Base-by-base conservation (phyloP, 2,329 filamentous ascomycete genomes). In the Pseudocercospora macadamiae region DNA sequence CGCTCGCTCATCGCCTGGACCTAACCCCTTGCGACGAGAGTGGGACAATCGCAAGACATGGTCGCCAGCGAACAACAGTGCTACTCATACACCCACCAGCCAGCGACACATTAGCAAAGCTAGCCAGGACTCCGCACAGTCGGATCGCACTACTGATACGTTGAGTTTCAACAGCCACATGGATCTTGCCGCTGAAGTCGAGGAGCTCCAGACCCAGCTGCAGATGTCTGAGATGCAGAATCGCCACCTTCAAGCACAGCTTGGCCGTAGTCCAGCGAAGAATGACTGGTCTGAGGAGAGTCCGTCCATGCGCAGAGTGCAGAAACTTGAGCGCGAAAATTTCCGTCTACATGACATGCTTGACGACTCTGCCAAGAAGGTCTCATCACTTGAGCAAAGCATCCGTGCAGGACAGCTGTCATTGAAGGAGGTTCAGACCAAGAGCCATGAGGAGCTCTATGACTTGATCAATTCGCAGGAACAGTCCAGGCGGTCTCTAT, bases 191-290 rank as follows among this genome's bases (percentile, higher is more conserved):
- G 85, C 91, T 3, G 93, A 97, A 69, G 82, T 97, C 10, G 93
- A 97, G 73, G 88, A 96, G 74, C 82, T 96, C 23, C 93, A 97
- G 73, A 97, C 96, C 72, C 91, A 96, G 73, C 83, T 97, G 52
- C 93, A 97, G 71, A 86, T 97, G 73, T 88, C 89, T 3, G 89
- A 97, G 74, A 96, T 97, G 91, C 90, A 96, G 68, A 97, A 96
- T 75, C 87, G 90, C 30, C 93, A 97, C 70, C 84, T 97, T 4
- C 90, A 96, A 71, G 92, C 86, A 70, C 92, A 97, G 71, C 79
- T 97, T 39, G 89, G 93, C 36, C 86, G 89, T 47, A 79, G 78
- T 8, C 87, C 85, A 0, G 85, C 88, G 2, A 77, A 77, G 4
- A 83, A 83, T 21, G 74, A 78, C 32, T 85, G 80, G 73, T 79